phyloP scores from a whole-genome alignment of 2,329 filamentous ascomycete species.

The Dactylonectria macrodidyma region DNA sequence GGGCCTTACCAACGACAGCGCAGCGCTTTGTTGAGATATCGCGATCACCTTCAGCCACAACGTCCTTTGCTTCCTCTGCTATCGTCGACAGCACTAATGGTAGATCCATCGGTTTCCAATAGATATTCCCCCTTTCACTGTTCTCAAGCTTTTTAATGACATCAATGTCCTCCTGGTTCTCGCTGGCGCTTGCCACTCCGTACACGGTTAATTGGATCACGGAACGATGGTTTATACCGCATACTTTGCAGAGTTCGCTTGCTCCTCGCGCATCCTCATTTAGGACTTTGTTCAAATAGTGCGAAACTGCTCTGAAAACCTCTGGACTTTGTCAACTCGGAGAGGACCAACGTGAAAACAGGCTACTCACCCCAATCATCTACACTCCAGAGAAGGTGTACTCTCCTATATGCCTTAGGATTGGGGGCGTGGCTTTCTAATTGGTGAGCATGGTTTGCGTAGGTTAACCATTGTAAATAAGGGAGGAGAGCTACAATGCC shows the following conservation, averaged over 20 bases:
- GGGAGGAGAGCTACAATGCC: constrained; percentile 27
- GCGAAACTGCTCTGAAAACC: neutral
- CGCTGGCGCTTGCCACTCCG: neutral
- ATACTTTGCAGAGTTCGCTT: neutral
- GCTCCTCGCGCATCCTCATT: neutral
- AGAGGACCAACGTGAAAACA: neutral
- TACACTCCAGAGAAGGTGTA: neutral
- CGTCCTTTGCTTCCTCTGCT: neutral
- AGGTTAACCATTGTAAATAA: constrained; percentile 16
- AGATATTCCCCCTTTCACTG: neutral
- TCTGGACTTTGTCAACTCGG: neutral
- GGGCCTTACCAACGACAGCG: neutral
- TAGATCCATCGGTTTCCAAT: neutral
- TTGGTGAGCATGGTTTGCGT: neutral
- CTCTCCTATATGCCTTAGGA: neutral
- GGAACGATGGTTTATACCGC: neutral
- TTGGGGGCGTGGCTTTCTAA: neutral
- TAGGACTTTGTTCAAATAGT: neutral
- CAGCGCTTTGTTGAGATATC: neutral
- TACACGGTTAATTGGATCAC: neutral
- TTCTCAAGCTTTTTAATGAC: neutral
- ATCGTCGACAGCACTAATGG: neutral
- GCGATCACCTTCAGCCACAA: neutral
- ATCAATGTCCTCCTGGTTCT: neutral
- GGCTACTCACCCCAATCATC: constrained; percentile 21